These are phyloP conservation scores for Naganishia kalamii DNA, from an alignment of 768 basidiomycete species.

Conservation along the genomic window DNA sequence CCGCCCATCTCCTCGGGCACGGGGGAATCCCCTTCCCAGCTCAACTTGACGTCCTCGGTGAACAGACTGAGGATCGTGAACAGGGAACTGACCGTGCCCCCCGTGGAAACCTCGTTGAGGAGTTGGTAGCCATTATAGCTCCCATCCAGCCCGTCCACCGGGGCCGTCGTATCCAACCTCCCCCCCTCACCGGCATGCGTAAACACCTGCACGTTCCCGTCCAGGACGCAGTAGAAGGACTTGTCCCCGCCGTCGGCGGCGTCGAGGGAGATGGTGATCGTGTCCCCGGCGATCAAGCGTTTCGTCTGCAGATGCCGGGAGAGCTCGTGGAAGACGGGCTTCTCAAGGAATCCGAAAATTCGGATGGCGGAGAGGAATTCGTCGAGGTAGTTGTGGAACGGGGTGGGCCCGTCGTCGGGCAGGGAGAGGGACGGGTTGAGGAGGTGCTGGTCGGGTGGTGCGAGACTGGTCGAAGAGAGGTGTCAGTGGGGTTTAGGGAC, in stretches of 20 bases:
- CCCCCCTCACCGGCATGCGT: slow-evolving; percentile 41
- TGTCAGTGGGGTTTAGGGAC: background rate
- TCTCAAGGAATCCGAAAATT: slow-evolving; percentile 95
- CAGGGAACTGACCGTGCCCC: slow-evolving; percentile 88
- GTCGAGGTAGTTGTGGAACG: slow-evolving; percentile 93
- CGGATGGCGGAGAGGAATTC: slow-evolving; percentile 94
- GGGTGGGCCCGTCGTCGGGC: slow-evolving; percentile 50
- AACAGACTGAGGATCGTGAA: slow-evolving; percentile 96
- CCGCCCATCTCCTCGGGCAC: slow-evolving; percentile 18
- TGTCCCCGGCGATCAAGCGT: slow-evolving; percentile 91
- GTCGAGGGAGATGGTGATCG: slow-evolving; percentile 78
- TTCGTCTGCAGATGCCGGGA: slow-evolving; percentile 92
- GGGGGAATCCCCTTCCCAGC: slow-evolving; percentile 65
- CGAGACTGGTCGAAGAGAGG: slow-evolving; percentile 1
- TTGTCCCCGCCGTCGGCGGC: slow-evolving; percentile 50
- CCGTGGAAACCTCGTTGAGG: slow-evolving; percentile 90
- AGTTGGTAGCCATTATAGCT: slow-evolving; percentile 87
- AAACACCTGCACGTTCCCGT: slow-evolving; percentile 92
- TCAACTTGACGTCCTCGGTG: slow-evolving; percentile 66
- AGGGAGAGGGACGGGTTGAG: slow-evolving; percentile 22
- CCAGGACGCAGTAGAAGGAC: slow-evolving; percentile 95
- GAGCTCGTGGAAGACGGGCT: slow-evolving; percentile 96
- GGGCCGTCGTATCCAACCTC: slow-evolving; percentile 53
- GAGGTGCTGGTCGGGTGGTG: slow-evolving; percentile 20
- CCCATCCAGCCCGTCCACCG: slow-evolving; percentile 9